Base-by-base conservation (phyloP, 495 filamentous ascomycete genomes). In the Lasiosphaeria hispida region DNA sequence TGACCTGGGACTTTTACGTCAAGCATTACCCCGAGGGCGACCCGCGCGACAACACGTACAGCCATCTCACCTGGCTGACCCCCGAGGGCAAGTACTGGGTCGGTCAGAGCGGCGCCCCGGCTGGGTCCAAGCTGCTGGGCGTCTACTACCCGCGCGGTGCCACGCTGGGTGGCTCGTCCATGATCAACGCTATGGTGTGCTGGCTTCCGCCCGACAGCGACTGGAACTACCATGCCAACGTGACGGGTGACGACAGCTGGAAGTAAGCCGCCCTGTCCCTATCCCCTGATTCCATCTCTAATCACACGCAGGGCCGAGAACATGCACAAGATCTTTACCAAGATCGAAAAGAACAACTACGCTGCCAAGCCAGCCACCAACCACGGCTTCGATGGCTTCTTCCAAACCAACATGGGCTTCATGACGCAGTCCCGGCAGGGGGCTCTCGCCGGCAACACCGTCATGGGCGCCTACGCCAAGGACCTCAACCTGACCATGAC, bases 1-100 rank as follows among this genome's bases (percentile, higher is more conserved):
- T 73, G 8, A 71, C 69, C 1, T 73, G 69, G 71, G 71, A 73
- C 50, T 73, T 72, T 48, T 73, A 62, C 41, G 71, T 71, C 49
- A 68, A 66, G 50, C 69, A 73, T 60, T 72, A 72, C 35, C 67
- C 69, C 10, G 67, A 67, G 18, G 69, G 67, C 39, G 63, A 72
- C 41, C 34, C 62, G 3, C 52, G 56, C 11, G 67, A 70, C 52
- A 64, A 69, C 19, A 60, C 60, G 52, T 70, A 72, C 51, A 72
- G 64, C 59, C 69, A 73, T 51, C n/a, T 69, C 41, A 72, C 69
- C 0, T 73, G 71, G 71, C 45, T 53, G 10, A 70, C 67, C 0
- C 59, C 63, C 10, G 64, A 70, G 47, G 71, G 70, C 5, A 45
- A 52, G 18, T 73, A 70, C 57, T 73, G 69, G 63, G 71, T 73